Evolutionary conservation across 192 early-diverging fungal species (phyloP).

Genomic region (Rhizophagus sp.): DNA sequence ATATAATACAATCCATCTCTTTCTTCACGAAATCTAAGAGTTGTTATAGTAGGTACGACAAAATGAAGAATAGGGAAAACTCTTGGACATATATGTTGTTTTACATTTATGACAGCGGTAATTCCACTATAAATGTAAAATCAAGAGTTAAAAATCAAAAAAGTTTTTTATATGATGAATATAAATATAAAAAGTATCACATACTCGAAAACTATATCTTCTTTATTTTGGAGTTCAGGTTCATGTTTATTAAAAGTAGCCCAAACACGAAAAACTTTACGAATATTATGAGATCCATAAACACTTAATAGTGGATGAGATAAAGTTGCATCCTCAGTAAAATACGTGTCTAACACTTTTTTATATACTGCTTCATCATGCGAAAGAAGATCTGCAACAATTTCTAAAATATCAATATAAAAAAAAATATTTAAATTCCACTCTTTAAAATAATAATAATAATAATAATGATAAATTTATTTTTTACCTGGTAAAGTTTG

Average conservation of each 20-base stretch:
- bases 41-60: constrained; percentile 51
- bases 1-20: constrained; percentile 46
- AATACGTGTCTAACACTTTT: constrained; percentile 54
- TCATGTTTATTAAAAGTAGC: constrained; percentile 40
- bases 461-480: no score
- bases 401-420: not conserved
- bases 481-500: no score
- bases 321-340: constrained; percentile 51
- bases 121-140: constrained; percentile 35
- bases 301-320: constrained; percentile 51
- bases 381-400: constrained; percentile 10
- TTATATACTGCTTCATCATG: constrained; percentile 51
- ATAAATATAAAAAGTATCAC: not conserved
- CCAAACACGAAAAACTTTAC: constrained; percentile 47
- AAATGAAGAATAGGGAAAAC: constrained; percentile 51
- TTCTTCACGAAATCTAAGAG: constrained; percentile 48
- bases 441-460: no score
- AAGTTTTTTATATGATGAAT: not conserved
- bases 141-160: not conserved
- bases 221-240: constrained; percentile 29
- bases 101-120: constrained; percentile 49
- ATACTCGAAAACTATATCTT: constrained; percentile 43
- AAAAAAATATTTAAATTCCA: no score
- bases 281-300: constrained; percentile 52
- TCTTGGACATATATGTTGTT: constrained; percentile 54